These are phyloP conservation scores for Xylogone sp. DNA, from an alignment of 2,329 filamentous ascomycete species.

Conservation along the genomic window DNA sequence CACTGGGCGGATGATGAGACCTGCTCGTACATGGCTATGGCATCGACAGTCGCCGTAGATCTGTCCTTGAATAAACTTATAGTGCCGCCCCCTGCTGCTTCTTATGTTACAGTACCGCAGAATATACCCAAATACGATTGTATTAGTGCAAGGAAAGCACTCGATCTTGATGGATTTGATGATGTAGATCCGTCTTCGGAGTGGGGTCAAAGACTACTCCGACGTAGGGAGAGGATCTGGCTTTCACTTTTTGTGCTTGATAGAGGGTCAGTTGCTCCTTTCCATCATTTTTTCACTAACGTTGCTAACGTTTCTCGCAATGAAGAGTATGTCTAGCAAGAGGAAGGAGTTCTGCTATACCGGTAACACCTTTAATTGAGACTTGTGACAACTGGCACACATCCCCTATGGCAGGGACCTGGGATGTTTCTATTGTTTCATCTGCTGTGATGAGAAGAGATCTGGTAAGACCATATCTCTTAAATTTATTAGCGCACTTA, in stretches of 20 bases:
- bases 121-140: constrained; percentile 61
- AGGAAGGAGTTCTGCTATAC: constrained; percentile 65
- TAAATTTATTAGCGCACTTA: not conserved
- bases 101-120: constrained; percentile 40
- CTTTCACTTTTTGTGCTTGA: constrained; percentile 70
- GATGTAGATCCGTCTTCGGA: constrained; percentile 58
- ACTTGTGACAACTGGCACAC: constrained; percentile 68
- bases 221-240: constrained; percentile 66
- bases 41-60: constrained; percentile 65
- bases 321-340: constrained; percentile 62
- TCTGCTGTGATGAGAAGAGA: constrained; percentile 68
- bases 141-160: constrained; percentile 61
- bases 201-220: constrained; percentile 56
- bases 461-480: constrained; percentile 41
- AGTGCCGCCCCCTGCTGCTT: constrained; percentile 45
- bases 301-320: constrained; percentile 14
- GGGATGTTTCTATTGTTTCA: constrained; percentile 68
- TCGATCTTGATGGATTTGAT: constrained; percentile 65
- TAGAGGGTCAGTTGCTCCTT: constrained; percentile 46
- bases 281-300: not conserved
- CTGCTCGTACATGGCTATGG: constrained; percentile 66
- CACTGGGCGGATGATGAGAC: constrained; percentile 71
- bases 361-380: constrained; percentile 61
- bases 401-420: constrained; percentile 57
- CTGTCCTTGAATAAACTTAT: constrained; percentile 68